These are phyloP conservation scores for Plantago major DNA, from an alignment of 257 asterid species.

Conservation along the genomic window DNA sequence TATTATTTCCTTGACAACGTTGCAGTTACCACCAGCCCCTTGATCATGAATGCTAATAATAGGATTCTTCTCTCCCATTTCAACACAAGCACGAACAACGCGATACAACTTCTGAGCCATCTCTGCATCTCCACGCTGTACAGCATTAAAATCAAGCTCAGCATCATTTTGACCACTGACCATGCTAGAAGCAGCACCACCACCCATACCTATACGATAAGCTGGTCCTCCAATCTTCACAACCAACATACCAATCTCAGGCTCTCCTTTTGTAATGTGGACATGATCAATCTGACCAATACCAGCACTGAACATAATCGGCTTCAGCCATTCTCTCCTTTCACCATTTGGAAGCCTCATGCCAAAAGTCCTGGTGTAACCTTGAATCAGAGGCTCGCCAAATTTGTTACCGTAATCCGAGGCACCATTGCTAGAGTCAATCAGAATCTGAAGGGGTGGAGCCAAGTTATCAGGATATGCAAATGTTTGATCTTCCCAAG, in stretches of 20 bases:
- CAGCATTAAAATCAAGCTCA: slow-evolving; percentile 87
- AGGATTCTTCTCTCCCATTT: slow-evolving; percentile 85
- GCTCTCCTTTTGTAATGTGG: slow-evolving; percentile 80
- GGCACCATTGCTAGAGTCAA: slow-evolving; percentile 93
- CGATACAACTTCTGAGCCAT: slow-evolving; percentile 91
- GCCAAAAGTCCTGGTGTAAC: slow-evolving; percentile 85
- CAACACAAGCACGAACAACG: slow-evolving; percentile 86
- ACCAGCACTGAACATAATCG: slow-evolving; percentile 94
- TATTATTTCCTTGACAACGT: slow-evolving; percentile 69
- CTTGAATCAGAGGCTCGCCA: slow-evolving; percentile 95
- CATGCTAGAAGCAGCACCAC: slow-evolving; percentile 99
- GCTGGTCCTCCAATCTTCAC: slow-evolving; percentile 98
- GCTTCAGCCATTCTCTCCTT: slow-evolving; percentile 93
- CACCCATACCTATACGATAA: slow-evolving; percentile 96
- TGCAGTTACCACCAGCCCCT: slow-evolving; percentile 86
- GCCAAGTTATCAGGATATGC: slow-evolving; percentile 80
- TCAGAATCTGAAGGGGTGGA: slow-evolving; percentile 77
- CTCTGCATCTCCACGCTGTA: slow-evolving; percentile 91
- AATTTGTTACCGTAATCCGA: slow-evolving; percentile 95
- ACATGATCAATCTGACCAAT: slow-evolving; percentile 84
- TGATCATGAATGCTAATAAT: slow-evolving; percentile 91
- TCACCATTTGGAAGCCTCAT: slow-evolving; percentile 88
- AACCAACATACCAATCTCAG: slow-evolving; percentile 90
- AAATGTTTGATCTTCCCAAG: slow-evolving; percentile 88
- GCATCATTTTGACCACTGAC: slow-evolving; percentile 96